Base-by-base conservation (phyloP, 345 rosid genomes). In the Conringia planisiliqua region DNA sequence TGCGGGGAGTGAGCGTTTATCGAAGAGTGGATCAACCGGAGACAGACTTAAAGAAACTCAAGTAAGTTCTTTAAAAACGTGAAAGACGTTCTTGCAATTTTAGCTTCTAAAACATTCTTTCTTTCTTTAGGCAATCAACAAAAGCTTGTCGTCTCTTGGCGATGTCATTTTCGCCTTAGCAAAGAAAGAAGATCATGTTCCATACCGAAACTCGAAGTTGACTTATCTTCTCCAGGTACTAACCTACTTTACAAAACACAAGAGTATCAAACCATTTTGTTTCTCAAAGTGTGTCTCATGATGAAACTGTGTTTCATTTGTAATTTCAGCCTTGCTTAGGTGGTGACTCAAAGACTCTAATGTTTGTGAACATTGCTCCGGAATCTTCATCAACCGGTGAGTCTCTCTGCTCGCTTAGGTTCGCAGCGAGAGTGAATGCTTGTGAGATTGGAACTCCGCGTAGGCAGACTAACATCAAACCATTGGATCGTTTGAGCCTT, bases 391-490 rank as follows among this genome's bases (percentile, higher is more conserved):
- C 98, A 4, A 84, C 79, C 1, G 90, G 95, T 5, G 99, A 96
- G 85, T 92, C 98, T 3, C 87, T 96, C 4, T 96, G 98, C 82
- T 96, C 98, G 11, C 88, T 96, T 12, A 85, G 98, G 17, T 96
- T 96, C 2, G 99, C 99, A 51, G 94, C 99, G 6, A 83, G 99
- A 72, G 99, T 96, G 16, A 96, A 96, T 77, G 91, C 98, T 38
- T 96, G 99, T n/a, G 99, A 96, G 83, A 96, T 96, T 61, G 99
- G 99, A 60, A 86, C 88, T 51, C 97, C 99, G 6, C 82, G 99
- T 10, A 92, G 99, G 9, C 92, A 90, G 59, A 84, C 85, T 55
- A 79, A 73, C 71, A 62, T 75, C 18, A 78, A 85, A 40, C 72
- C 80, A 29, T 56, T 81, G 22, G 98, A 91, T 29, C 96, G 97